Evolutionary conservation across 75 land plant species (phyloP), one percentile per base, ranked within the genome.

Genomic region (Sequoiadendron giganteum): DNA sequence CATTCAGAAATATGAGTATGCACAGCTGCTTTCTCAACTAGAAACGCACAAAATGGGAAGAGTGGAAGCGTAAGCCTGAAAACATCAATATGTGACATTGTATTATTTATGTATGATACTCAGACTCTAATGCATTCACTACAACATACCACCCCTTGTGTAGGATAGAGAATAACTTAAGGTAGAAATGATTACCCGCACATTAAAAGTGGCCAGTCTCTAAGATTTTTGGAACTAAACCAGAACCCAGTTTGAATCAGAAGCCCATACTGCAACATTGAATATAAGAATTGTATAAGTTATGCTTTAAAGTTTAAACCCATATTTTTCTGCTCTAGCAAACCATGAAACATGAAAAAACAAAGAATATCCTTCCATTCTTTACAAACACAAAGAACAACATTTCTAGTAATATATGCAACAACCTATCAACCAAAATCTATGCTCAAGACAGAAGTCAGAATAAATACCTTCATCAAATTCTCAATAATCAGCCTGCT

Each of bases 201-300:
- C 98, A 97, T 97, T 18, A 97, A 88, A 80, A 97, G 93, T 4
- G 99, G 99, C 99, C 99, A 97, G 82, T 97, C 99, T 75, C 93
- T 88, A 48, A 93, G 85, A 48, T 94, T 91, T 87, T 78, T 94
- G 85, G 99, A 93, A 88, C 99, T 94, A 87, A 97, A 94, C 97
- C 98, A 96, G 92, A 97, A 96, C 2, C 95, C 99, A 47, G 95
- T 54, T 36, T 91, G 91, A 48, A 97, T 96, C 32, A 97, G 91
- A 88, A 43, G 45, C 3, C 45, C 45, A 43, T 43, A 43, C 45
- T 43, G 7, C 7, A 43, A 43, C 7, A 43, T 43, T 6, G 45
- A 43, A 43, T 43, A 43, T 43, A 43, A 43, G 45, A 43, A 3
- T 43, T 1, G 45, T 43, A 43, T 43, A 43, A 43, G 45, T 43